Conservation (phyloP, 306 rosid species). For the Inga oerstediana region DNA sequence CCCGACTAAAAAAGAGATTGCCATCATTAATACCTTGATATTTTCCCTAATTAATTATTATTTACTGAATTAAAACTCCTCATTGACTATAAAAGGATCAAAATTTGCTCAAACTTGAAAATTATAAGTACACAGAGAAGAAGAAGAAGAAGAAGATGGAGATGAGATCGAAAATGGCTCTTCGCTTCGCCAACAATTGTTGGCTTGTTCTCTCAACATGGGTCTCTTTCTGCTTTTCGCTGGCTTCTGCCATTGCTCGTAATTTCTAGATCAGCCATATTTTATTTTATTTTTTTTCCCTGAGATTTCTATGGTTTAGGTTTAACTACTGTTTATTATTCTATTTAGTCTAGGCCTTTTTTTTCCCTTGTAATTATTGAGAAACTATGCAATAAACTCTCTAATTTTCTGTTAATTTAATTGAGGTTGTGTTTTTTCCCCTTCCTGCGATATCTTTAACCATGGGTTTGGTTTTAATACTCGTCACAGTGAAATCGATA, state of each 20-base stretch:
- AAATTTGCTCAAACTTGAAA: neutral
- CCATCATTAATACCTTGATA: neutral
- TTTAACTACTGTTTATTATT: neutral
- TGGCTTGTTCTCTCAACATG: neutral
- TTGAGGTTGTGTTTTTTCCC: neutral
- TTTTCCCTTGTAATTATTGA: neutral
- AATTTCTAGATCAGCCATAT: neutral
- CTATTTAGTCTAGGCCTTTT: neutral
- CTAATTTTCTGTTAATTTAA: neutral
- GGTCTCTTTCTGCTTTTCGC: neutral
- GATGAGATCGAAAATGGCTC: constrained; percentile 18
- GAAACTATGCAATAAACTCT: neutral
- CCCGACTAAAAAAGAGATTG: neutral
- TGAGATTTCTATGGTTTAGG: neutral
- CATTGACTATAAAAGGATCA: neutral
- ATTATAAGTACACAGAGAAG: neutral
- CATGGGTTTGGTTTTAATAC: no score
- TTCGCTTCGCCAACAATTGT: neutral
- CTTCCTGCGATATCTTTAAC: neutral
- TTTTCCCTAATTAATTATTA: neutral
- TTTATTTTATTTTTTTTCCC: neutral
- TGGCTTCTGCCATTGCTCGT: constrained; percentile 16
- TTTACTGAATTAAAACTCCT: neutral
- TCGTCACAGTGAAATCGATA: no score
- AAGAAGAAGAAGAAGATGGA: neutral